These are phyloP conservation scores for Cryoendolithus antarcticus DNA, from an alignment of 2,329 filamentous ascomycete species.

Conservation along the genomic window DNA sequence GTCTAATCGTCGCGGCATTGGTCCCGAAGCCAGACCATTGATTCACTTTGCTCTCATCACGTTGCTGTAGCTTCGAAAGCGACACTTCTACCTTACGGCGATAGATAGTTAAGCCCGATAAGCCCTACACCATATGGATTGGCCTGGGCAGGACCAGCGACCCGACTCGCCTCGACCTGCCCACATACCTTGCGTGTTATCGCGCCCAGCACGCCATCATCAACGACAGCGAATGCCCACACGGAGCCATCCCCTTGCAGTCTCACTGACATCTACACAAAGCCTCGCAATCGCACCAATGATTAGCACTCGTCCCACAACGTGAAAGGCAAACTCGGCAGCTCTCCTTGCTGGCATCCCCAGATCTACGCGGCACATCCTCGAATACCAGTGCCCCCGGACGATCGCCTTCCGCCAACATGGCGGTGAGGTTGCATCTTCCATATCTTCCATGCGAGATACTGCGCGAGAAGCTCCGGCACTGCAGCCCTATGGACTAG, in stretches of 20 bases:
- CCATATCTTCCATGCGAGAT: neutral
- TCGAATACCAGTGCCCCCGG: conserved; percentile 1
- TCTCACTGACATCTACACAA: conserved; percentile 2
- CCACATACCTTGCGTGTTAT: neutral
- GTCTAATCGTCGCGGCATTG: too few relatives aligned
- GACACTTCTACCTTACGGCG: too few relatives aligned
- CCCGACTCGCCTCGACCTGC: neutral
- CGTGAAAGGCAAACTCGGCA: neutral
- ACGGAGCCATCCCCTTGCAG: conserved; percentile 3
- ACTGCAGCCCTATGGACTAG: neutral
- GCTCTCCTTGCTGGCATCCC: conserved; percentile 1
- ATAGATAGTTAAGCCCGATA: too few relatives aligned
- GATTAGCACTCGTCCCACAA: neutral
- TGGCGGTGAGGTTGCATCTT: conserved; percentile 3
- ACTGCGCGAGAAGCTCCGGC: neutral
- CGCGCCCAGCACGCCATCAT: neutral
- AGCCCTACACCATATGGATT: neutral
- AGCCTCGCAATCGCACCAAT: conserved; percentile 4
- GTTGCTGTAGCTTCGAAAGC: too few relatives aligned
- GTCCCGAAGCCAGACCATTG: too few relatives aligned
- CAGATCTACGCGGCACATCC: conserved; percentile 4
- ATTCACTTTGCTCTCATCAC: too few relatives aligned
- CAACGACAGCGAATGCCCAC: neutral
- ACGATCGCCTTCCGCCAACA: conserved; percentile 1
- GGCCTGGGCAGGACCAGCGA: neutral